Conservation (phyloP, 805 yeast genomes). For the Wickerhamiella parazyma region DNA sequence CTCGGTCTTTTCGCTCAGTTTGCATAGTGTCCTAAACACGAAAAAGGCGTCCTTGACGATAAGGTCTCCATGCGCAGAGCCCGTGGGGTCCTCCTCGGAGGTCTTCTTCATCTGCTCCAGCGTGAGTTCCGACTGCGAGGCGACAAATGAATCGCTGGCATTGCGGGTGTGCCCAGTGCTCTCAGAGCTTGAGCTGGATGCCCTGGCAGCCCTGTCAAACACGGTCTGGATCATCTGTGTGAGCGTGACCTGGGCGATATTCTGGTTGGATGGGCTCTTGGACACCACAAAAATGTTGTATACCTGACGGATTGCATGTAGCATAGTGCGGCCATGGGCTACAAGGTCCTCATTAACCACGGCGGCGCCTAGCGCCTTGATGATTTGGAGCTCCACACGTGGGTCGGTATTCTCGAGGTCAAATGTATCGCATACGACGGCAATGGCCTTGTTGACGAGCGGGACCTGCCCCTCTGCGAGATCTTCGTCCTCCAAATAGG, state of each 20-base stretch:
- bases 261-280: conserved; percentile 68
- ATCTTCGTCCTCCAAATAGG: conserved; percentile 41
- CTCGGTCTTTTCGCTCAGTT: conserved; percentile 70
- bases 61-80: conserved; percentile 46
- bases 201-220: conserved; percentile 44
- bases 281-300: conserved; percentile 86
- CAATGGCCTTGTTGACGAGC: conserved; percentile 69
- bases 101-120: conserved; percentile 17
- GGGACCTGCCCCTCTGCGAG: conserved; percentile 32
- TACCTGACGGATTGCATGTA: conserved; percentile 85
- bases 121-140: conserved; percentile 14
- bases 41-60: conserved; percentile 83
- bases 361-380: conserved; percentile 81
- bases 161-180: background rate
- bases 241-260: conserved; percentile 87
- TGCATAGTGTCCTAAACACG: conserved; percentile 88
- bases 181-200: background rate
- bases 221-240: conserved; percentile 81
- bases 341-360: conserved; percentile 67
- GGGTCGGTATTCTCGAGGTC: conserved; percentile 89
- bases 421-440: conserved; percentile 71
- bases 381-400: conserved; percentile 78
- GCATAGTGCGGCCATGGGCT: conserved; percentile 77
- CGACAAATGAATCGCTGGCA: background rate
- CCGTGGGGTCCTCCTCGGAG: conserved; percentile 27